phyloP scores from a whole-genome alignment of 345 rosid genomes.

The Eucalyptus sp. region DNA sequence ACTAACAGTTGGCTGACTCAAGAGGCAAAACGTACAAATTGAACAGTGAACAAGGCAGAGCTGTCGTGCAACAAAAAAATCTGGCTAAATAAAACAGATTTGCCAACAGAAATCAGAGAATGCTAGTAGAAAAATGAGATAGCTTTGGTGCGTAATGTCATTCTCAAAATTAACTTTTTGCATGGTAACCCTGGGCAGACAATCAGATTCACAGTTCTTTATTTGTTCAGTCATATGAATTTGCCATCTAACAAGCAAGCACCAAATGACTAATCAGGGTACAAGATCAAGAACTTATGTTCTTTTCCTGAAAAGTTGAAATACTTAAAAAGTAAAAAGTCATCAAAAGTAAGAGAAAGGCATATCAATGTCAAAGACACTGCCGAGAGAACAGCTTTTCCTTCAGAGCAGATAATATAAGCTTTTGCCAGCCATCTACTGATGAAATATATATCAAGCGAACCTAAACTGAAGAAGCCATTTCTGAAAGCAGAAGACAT shows the following conservation, averaged over 20 bases:
- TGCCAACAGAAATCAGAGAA: background rate
- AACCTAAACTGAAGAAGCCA: background rate
- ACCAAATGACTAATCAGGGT: background rate
- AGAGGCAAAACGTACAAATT: background rate
- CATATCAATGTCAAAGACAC: background rate
- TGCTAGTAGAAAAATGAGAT: background rate
- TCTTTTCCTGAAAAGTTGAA: background rate
- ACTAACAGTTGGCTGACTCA: background rate
- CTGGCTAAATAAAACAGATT: background rate
- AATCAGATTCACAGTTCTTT: background rate
- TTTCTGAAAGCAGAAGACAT: background rate
- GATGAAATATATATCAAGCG: background rate
- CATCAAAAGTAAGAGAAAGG: background rate
- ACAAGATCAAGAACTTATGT: background rate
- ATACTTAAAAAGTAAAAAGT: background rate
- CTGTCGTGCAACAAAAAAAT: background rate
- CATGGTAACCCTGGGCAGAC: background rate
- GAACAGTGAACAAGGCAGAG: background rate
- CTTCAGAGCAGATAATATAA: background rate
- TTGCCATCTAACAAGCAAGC: background rate
- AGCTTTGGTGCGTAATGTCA: background rate
- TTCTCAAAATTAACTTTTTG: background rate
- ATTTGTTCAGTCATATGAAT: background rate
- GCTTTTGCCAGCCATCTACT: background rate
- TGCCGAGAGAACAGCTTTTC: background rate